Base-by-base conservation (phyloP, 2,329 filamentous ascomycete genomes). In the Aspergillus neoniger region DNA sequence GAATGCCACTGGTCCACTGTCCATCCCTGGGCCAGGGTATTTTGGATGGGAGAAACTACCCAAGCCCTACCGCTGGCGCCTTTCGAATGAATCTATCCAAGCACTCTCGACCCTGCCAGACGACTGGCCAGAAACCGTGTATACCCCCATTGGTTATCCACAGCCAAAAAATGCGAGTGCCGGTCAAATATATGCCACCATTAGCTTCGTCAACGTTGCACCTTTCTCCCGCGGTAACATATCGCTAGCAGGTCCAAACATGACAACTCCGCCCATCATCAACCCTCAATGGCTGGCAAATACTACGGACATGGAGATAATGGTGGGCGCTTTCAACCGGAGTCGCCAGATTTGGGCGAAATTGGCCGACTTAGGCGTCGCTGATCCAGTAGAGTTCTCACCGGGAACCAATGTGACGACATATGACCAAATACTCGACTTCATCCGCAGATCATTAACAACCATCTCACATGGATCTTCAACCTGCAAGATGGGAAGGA, bases 321-420 rank as follows among this genome's bases (percentile, higher is more conserved):
- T 75, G 4, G 63, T 84, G 10, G 74, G 75, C 0, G 69, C 69
- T 0, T 79, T 78, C 62, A 79, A 77, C 56, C 76, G 81, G 1
- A 64, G 75, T 0, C 77, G 82, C 0, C 60, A 79, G 21, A 66
- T 75, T 0, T 77, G 67, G 55, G 44, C 61, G 5, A 67, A 63
- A 15, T 30, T 60, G 5, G 72, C 55, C 7, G 63, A 74, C 52
- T 57, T 62, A 8, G 50, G 65, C 2, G 66, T 77, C 17, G 59
- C 67, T 14, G 62, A 73, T 14, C 75, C 73, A 0, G 63, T 67
- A 0, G 76, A 80, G 62, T 59, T 67, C 38, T 67, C 69, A 57
- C 74, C 80, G 0, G 75, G 80, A 1, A 21, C 58, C 10, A 62
- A 75, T 17, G 64, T 79, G 19, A 61, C 70, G 19, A 76, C 74